Evolutionary conservation across 1,284 basidiomycete genomes (phyloP).

Genomic region (Boletellus dicymbophilus): DNA sequence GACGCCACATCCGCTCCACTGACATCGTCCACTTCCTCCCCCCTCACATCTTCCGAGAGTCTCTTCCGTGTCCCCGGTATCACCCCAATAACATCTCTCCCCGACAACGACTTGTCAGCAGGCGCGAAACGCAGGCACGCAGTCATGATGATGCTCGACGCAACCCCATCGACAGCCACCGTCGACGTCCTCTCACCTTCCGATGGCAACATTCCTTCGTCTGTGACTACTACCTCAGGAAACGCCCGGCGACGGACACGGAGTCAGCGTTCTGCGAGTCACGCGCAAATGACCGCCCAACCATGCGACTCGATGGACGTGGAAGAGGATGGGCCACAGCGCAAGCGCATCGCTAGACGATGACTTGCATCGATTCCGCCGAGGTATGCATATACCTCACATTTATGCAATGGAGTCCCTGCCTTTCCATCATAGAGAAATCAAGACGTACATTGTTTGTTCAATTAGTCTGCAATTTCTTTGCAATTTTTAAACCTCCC

Average conservation of each 20-base stretch:
- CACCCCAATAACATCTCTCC: slow-evolving; percentile 16
- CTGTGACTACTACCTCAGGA: slow-evolving; percentile 21
- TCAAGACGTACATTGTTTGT: too few species aligned
- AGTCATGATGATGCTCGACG: slow-evolving; percentile 64
- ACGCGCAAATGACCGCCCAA: slow-evolving; percentile 39
- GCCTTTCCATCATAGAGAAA: too few species aligned
- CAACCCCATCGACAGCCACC: slow-evolving; percentile 33
- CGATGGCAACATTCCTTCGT: slow-evolving; percentile 13
- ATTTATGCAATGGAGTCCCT: too few species aligned
- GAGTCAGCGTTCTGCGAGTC: slow-evolving; percentile 38
- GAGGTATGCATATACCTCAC: too few species aligned
- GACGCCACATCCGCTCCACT: slow-evolving; percentile 17
- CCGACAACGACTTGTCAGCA: slow-evolving; percentile 36
- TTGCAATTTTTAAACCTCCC: too few species aligned
- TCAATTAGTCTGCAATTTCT: too few species aligned
- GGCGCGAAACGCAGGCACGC: slow-evolving; percentile 55
- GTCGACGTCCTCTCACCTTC: slow-evolving; percentile 27
- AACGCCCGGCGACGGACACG: slow-evolving; percentile 44
- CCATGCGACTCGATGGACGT: slow-evolving; percentile 56
- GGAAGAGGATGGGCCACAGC: slow-evolving; percentile 58
- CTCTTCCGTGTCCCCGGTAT: slow-evolving; percentile 22
- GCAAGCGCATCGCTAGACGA: slow-evolving; percentile 55
- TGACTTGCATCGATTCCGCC: too few species aligned
- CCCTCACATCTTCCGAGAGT: slow-evolving; percentile 29
- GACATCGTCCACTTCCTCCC: slow-evolving; percentile 16